Conservation (phyloP, 225 moss, liverwort and hornwort species). For the Polytrichum formosum region DNA sequence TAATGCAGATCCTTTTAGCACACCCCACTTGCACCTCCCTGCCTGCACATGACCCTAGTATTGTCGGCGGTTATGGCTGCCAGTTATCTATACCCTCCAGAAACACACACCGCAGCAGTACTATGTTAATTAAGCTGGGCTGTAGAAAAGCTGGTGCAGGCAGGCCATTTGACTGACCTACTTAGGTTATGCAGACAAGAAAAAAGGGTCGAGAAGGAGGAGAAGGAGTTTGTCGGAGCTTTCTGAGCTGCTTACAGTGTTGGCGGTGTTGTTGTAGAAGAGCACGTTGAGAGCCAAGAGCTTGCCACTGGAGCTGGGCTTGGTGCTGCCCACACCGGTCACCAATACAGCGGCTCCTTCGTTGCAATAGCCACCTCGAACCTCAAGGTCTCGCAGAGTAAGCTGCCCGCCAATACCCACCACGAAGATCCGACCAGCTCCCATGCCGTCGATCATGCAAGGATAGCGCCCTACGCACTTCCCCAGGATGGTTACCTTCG, state of each 20-base stretch:
- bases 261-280: constrained; percentile 22
- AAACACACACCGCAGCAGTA: too few relatives aligned
- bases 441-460: constrained; percentile 48
- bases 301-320: not conserved
- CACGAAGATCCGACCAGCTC: constrained; percentile 39
- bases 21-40: too few relatives aligned
- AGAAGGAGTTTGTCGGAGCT: too few relatives aligned
- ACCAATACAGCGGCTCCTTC: constrained; percentile 59
- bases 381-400: constrained; percentile 52
- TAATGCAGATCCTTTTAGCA: too few relatives aligned
- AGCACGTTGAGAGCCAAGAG: constrained; percentile 22
- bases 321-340: constrained; percentile 21
- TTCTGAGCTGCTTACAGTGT: not conserved
- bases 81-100: too few relatives aligned
- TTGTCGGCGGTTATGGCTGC: too few relatives aligned
- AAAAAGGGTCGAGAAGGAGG: too few relatives aligned
- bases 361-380: constrained; percentile 39
- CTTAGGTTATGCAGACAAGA: too few relatives aligned
- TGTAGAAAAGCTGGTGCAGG: too few relatives aligned
- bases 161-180: too few relatives aligned
- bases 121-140: too few relatives aligned
- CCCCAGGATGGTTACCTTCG: constrained; percentile 41
- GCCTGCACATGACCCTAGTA: too few relatives aligned
- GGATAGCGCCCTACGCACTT: constrained; percentile 28
- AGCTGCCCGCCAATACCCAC: constrained; percentile 49